Percentiles rank a stretch among this genome's conserved stretches.
Evolutionary conservation across 2,329 filamentous ascomycete genomes (phyloP).

Genomic region (Aphanocladium album): DNA sequence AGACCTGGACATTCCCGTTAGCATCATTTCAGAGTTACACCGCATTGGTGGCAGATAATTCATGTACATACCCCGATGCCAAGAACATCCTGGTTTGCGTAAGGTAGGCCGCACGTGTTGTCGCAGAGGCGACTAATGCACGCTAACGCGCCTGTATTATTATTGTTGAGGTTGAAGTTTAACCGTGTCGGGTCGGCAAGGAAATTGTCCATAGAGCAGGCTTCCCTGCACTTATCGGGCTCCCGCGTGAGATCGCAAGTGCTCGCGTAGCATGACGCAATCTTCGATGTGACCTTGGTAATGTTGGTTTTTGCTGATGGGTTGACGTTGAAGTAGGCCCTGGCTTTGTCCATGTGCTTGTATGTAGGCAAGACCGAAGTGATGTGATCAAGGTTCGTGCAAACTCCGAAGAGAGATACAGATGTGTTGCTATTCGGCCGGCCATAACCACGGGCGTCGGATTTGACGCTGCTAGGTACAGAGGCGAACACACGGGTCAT

Average conservation of each 20-base stretch:
- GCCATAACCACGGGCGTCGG: not conserved
- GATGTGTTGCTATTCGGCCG: not conserved
- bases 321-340: not conserved
- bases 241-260: slow-evolving; percentile 2
- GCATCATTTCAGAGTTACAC: not conserved
- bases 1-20: not conserved
- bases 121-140: slow-evolving; percentile 1
- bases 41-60: no score
- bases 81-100: not conserved
- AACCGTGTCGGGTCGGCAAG: not conserved
- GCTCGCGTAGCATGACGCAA: slow-evolving; percentile 6
- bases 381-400: not conserved
- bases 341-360: not conserved
- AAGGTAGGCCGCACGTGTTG: not conserved
- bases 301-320: not conserved
- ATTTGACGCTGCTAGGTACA: not conserved
- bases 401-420: not conserved
- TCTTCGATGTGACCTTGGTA: not conserved
- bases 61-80: not conserved
- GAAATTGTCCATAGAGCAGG: not conserved
- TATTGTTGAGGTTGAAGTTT: not conserved
- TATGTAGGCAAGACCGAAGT: not conserved
- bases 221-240: slow-evolving; percentile 1
- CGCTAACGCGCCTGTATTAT: not conserved
- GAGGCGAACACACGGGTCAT: slow-evolving; percentile 1